Evolutionary conservation across 177 flowering plant genomes (phyloP).

Genomic region (Telopea speciosissima): DNA sequence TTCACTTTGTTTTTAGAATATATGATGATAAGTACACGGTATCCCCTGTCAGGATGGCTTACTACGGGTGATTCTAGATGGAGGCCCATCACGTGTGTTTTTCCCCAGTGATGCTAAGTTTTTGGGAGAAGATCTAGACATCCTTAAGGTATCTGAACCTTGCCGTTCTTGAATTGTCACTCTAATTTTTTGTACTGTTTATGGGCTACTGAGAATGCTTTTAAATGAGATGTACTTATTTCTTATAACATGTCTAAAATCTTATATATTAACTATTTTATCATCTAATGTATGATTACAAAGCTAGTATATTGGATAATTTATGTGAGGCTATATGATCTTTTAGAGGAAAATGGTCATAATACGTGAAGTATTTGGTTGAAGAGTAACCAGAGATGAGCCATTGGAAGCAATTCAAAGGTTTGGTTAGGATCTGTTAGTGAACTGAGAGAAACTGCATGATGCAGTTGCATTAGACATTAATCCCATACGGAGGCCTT

Average conservation of each 20-base stretch:
- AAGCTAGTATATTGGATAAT: background rate
- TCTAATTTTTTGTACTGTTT: background rate
- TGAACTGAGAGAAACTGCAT: no score
- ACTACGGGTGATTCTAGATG: conserved; percentile 83
- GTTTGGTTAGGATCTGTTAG: no score
- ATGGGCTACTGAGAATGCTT: background rate
- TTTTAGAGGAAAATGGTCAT: no score
- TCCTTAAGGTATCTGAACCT: conserved; percentile 56
- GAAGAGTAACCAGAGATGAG: no score
- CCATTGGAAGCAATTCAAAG: no score
- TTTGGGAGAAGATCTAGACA: conserved; percentile 84
- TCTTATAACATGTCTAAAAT: no score
- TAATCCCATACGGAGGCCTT: no score
- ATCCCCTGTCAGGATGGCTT: conserved; percentile 72
- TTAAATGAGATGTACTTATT: background rate
- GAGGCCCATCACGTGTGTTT: conserved; percentile 87
- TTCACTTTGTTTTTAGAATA: background rate
- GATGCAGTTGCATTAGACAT: no score
- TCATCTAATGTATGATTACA: no score
- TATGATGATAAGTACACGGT: background rate
- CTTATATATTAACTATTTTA: no score
- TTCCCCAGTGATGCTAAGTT: conserved; percentile 63
- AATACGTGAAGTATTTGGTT: no score
- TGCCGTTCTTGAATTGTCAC: background rate
- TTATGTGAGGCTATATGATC: background rate